Percentiles rank a stretch among this genome's conserved stretches.
These are phyloP conservation scores for Saturnispora serradocipensis DNA, from an alignment of 805 yeast genomes.

Conservation along the genomic window DNA sequence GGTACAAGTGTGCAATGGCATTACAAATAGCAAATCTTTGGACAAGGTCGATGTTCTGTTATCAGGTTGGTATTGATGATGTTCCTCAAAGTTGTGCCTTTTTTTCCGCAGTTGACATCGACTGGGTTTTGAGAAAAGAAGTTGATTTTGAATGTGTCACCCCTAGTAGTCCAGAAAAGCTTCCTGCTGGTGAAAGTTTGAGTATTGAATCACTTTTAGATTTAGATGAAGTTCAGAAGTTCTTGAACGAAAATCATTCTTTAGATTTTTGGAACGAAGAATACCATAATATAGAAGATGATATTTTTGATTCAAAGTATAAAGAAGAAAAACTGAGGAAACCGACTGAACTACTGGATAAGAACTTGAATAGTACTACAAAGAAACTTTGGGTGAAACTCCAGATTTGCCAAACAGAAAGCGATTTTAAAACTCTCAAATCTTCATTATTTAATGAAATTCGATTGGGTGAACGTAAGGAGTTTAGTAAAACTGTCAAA, in stretches of 20 bases:
- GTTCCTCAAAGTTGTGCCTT: slow-evolving; percentile 94
- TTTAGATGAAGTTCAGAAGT: slow-evolving; percentile 26
- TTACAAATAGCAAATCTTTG: slow-evolving; percentile 85
- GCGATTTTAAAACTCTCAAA: slow-evolving; percentile 24
- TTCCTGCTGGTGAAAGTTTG: slow-evolving; percentile 72
- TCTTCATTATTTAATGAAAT: slow-evolving; percentile 14
- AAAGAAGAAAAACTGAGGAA: slow-evolving; percentile 6
- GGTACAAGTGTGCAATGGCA: slow-evolving; percentile 68
- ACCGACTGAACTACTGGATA: slow-evolving; percentile 24
- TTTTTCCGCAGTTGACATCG: slow-evolving; percentile 89
- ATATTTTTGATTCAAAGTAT: not conserved
- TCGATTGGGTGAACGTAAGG: slow-evolving; percentile 10
- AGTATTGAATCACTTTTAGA: slow-evolving; percentile 47
- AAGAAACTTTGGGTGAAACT: slow-evolving; percentile 21
- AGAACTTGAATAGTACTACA: slow-evolving; percentile 16
- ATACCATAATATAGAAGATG: not conserved
- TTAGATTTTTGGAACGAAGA: slow-evolving; percentile 2
- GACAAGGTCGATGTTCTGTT: slow-evolving; percentile 94
- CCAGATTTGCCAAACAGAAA: slow-evolving; percentile 23
- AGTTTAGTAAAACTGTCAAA: slow-evolving; percentile 12
- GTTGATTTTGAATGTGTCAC: slow-evolving; percentile 88
- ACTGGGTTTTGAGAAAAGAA: slow-evolving; percentile 80
- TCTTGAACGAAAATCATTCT: slow-evolving; percentile 12
- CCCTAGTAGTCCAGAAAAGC: slow-evolving; percentile 67
- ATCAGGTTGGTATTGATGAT: slow-evolving; percentile 80